Base-by-base conservation (phyloP, 2,329 filamentous ascomycete genomes). In the Coleophoma cylindrospora region DNA sequence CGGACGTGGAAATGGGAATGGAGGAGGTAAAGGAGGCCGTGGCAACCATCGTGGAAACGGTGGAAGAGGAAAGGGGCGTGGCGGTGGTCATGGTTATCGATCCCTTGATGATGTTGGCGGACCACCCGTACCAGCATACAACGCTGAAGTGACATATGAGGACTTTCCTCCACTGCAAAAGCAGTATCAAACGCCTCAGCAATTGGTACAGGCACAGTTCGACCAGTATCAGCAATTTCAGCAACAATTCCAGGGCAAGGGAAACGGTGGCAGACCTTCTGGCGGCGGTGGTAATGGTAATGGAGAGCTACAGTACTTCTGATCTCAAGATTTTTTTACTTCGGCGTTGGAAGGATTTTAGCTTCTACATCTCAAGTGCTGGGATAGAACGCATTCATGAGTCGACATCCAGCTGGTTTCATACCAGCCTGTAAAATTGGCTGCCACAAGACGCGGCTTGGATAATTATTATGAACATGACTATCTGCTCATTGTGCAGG, bases 91-190 rank as follows among this genome's bases (percentile, higher is more conserved):
- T 53, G 70, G 74, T 41, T 89, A 89, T 64, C 76, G 78, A 50
- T 88, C 84, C 2, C 73, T 89, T 2, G 86, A 89, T 63, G 86
- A 89, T 57, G 74, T 83, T 27, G 62, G 70, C 44, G 74, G 75
- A 41, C 68, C 32, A 71, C 70, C 10, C 71, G 69, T 43, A 66
- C 67, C 61, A 37, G 49, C 49, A 7, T 66, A 65, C 52, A 61
- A 63, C 34, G 57, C 58, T 13, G 60, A 58, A 9, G 61, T 66
- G 13, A 55, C 63, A 1, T 66, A 67, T 47, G 65, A 67, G 44
- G 64, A 67, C 45, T 66, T 66, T 47, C 64, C 64, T 3, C 63
- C 62, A 1, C 48, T 66, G 11, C 64, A 65, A 21, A 65, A 65
- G 32, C 58, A 61, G 15, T 61, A 64, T 50, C 63, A 65, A 43